A percentile compares a stretch with the other conserved stretches of the same genome.
Conservation (phyloP, 1,139 yeast species). For the Pichia sp. region DNA sequence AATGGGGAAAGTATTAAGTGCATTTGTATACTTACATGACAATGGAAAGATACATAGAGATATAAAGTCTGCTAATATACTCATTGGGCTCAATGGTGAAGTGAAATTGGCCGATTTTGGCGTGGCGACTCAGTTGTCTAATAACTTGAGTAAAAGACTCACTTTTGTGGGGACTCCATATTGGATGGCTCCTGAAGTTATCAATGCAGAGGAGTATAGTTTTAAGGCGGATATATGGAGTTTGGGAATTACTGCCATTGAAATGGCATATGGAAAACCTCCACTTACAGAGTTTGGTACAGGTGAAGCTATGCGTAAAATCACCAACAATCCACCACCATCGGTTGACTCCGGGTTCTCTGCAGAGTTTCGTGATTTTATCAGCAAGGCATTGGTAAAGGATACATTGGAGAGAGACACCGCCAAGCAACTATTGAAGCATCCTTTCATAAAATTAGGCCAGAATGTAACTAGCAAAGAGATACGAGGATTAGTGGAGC, state of each 20-base stretch:
- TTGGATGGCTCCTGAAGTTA: constrained; percentile 99
- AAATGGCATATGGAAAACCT: constrained; percentile 76
- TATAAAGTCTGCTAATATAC: constrained; percentile 76
- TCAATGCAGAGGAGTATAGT: constrained; percentile 79
- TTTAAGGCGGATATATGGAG: constrained; percentile 95
- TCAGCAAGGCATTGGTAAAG: constrained; percentile 39
- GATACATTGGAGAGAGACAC: constrained; percentile 39
- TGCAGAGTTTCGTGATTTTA: constrained; percentile 36
- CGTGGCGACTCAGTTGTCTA: constrained; percentile 81
- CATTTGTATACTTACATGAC: constrained; percentile 62
- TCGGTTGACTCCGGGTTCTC: constrained; percentile 35
- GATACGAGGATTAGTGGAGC: constrained; percentile 20
- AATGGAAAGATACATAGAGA: constrained; percentile 85
- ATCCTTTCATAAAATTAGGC: constrained; percentile 33
- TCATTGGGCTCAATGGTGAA: constrained; percentile 61
- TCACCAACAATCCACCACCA: constrained; percentile 49
- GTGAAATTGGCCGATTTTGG: constrained; percentile 96
- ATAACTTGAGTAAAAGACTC: constrained; percentile 66
- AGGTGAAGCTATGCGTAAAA: constrained; percentile 65
- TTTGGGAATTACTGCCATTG: constrained; percentile 84
- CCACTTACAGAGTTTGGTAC: constrained; percentile 72
- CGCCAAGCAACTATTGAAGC: constrained; percentile 35
- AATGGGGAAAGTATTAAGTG: constrained; percentile 51
- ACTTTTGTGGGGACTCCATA: constrained; percentile 98
- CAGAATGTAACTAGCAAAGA: constrained; percentile 12